Conservation (phyloP, 2,329 filamentous ascomycete species). For the Trichoderma sp. region DNA sequence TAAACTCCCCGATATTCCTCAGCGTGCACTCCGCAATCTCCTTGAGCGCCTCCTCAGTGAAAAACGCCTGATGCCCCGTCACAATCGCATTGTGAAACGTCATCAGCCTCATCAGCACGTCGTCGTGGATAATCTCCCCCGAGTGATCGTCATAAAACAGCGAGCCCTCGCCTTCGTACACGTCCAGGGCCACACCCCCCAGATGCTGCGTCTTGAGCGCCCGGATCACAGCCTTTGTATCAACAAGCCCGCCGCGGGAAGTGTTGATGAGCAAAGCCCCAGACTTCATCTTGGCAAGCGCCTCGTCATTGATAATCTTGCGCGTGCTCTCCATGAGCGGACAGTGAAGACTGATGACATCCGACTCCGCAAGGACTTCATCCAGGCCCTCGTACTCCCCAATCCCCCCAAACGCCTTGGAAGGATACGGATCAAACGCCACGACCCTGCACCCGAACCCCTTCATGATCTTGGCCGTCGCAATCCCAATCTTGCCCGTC, state of each 20-base stretch:
- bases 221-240: slow-evolving; percentile 61
- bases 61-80: slow-evolving; percentile 70
- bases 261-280: slow-evolving; percentile 68
- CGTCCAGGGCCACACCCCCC: slow-evolving; percentile 66
- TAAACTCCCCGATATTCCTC: slow-evolving; percentile 56
- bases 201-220: slow-evolving; percentile 63
- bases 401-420: slow-evolving; percentile 50
- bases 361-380: slow-evolving; percentile 55
- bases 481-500: slow-evolving; percentile 65
- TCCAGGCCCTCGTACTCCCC: slow-evolving; percentile 59
- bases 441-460: slow-evolving; percentile 67
- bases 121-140: slow-evolving; percentile 66
- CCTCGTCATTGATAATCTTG: slow-evolving; percentile 60
- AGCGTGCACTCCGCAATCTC: slow-evolving; percentile 66
- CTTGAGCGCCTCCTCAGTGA: slow-evolving; percentile 65
- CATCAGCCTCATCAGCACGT: slow-evolving; percentile 65
- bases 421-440: slow-evolving; percentile 61
- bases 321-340: slow-evolving; percentile 62
- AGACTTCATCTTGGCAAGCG: slow-evolving; percentile 58
- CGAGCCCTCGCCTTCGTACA: slow-evolving; percentile 66
- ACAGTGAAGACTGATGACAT: slow-evolving; percentile 68
- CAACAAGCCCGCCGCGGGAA: slow-evolving; percentile 65
- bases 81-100: slow-evolving; percentile 70
- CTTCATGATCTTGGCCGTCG: slow-evolving; percentile 61
- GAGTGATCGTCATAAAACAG: slow-evolving; percentile 69